Percentiles rank a stretch among this genome's conserved stretches.
These are phyloP conservation scores for Berkeleyomyces rouxiae DNA, from an alignment of 2,329 filamentous ascomycete genomes.

Conservation along the genomic window DNA sequence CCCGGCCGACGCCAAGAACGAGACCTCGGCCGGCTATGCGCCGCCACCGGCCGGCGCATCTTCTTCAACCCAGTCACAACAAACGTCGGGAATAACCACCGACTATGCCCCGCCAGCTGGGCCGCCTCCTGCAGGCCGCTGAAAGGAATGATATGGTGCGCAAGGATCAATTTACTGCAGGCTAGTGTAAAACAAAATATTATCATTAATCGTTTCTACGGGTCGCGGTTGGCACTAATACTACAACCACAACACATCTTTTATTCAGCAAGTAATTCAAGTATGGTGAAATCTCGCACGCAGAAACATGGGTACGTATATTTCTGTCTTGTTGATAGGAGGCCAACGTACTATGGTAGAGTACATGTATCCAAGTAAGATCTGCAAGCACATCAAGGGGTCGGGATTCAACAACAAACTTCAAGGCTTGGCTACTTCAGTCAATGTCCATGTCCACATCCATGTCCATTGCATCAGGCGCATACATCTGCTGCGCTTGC, in stretches of 20 bases:
- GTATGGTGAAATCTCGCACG: too few species aligned
- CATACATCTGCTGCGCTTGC: conserved; percentile 6
- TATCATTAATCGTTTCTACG: neutral
- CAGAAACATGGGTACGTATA: too few species aligned
- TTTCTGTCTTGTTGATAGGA: too few species aligned
- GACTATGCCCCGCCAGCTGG: conserved; percentile 13
- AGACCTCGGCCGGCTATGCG: conserved; percentile 30
- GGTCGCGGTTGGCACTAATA: too few species aligned
- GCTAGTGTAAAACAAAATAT: neutral
- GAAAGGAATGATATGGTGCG: neutral
- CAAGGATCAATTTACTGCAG: neutral
- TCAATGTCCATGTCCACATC: conserved; percentile 13
- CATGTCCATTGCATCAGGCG: conserved; percentile 12
- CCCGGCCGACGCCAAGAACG: conserved; percentile 34
- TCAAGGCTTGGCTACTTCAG: too few species aligned
- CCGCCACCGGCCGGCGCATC: conserved; percentile 18
- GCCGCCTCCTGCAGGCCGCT: neutral
- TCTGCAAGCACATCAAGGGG: too few species aligned
- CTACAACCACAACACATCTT: too few species aligned
- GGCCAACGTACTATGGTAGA: too few species aligned
- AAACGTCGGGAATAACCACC: neutral
- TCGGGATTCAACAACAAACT: too few species aligned
- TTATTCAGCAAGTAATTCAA: too few species aligned
- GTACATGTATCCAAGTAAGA: too few species aligned
- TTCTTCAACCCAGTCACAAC: neutral